phyloP scores from a whole-genome alignment of 2,329 filamentous ascomycete species.

The Xylaria sp. region DNA sequence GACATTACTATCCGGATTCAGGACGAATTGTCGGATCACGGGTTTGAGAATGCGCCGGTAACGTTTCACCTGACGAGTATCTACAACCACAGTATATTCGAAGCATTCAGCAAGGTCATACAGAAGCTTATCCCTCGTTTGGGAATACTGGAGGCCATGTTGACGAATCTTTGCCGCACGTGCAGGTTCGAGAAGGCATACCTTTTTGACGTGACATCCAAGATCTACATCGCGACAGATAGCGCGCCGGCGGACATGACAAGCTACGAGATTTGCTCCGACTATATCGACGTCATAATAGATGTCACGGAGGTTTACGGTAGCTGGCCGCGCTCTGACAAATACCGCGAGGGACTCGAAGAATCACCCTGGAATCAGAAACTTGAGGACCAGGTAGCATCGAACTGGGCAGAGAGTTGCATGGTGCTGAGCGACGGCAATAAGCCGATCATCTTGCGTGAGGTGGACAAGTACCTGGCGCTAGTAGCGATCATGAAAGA shows the following conservation, averaged over 20 bases:
- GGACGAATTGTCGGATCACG: conserved; percentile 92
- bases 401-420: conserved; percentile 73
- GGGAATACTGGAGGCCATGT: conserved; percentile 89
- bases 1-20: conserved; percentile 97
- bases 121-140: conserved; percentile 96
- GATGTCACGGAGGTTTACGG: conserved; percentile 97
- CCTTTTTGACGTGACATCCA: conserved; percentile 95
- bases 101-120: conserved; percentile 98
- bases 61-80: conserved; percentile 97
- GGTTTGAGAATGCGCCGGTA: conserved; percentile 92
- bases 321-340: conserved; percentile 70
- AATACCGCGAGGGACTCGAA: conserved; percentile 67
- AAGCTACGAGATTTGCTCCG: conserved; percentile 97
- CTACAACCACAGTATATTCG: conserved; percentile 98
- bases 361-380: conserved; percentile 69
- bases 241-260: conserved; percentile 93
- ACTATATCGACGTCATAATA: conserved; percentile 98
- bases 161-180: conserved; percentile 92
- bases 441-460: conserved; percentile 73
- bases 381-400: conserved; percentile 73
- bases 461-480: conserved; percentile 79
- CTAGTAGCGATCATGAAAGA: conserved; percentile 90
- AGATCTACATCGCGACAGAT: conserved; percentile 98
- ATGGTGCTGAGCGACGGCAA: conserved; percentile 73
- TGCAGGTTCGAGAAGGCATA: conserved; percentile 98